Conservation (phyloP, 2,329 filamentous ascomycete species). For the Sordariomycetes sp. region DNA sequence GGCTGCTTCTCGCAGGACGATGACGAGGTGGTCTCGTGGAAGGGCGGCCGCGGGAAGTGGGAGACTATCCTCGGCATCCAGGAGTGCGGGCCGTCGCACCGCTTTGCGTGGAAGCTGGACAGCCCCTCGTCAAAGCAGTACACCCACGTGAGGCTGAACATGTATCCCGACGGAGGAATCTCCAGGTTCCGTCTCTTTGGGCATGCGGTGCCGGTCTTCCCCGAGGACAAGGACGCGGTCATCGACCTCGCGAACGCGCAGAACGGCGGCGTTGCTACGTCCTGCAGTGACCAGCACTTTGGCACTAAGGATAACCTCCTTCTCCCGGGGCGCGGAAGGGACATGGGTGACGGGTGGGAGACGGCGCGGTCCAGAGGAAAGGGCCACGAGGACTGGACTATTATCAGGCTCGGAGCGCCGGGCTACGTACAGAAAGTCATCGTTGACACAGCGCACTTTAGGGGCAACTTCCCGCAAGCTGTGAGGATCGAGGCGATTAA, state of each 20-base stretch:
- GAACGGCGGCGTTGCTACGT: conserved; percentile 66
- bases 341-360: conserved; percentile 88
- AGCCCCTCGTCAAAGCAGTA: conserved; percentile 53
- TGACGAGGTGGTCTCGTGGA: conserved; percentile 53
- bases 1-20: conserved; percentile 59
- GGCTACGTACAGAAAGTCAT: conserved; percentile 56
- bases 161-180: conserved; percentile 81
- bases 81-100: conserved; percentile 62
- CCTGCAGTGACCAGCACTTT: conserved; percentile 77
- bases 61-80: conserved; percentile 59
- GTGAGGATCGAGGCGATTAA: conserved; percentile 55
- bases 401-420: conserved; percentile 60
- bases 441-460: conserved; percentile 73
- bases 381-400: conserved; percentile 70
- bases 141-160: conserved; percentile 70
- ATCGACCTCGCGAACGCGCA: conserved; percentile 70
- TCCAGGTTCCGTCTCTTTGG: conserved; percentile 71
- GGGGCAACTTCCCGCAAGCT: conserved; percentile 75
- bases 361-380: conserved; percentile 63
- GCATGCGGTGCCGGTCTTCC: conserved; percentile 65
- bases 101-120: conserved; percentile 62
- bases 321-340: conserved; percentile 66
- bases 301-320: conserved; percentile 72
- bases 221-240: conserved; percentile 50
- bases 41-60: conserved; percentile 51